Evolutionary conservation across 768 basidiomycete genomes (phyloP).

Genomic region (Mycena amicta): DNA sequence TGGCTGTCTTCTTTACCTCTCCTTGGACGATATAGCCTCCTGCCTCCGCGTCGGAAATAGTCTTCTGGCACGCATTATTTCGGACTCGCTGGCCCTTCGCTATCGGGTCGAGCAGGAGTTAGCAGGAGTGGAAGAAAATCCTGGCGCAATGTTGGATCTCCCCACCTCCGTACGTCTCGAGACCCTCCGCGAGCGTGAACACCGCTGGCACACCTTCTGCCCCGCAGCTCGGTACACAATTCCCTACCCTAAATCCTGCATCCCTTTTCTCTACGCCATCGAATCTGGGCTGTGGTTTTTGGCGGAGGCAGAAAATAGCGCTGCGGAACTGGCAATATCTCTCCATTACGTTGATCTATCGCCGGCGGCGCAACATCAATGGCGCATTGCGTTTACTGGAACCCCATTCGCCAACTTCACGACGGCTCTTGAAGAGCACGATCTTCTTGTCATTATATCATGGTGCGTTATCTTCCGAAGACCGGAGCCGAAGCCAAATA

Average conservation of each 20-base stretch:
- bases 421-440: not conserved
- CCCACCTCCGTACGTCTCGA: not conserved
- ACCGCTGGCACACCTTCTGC: not conserved
- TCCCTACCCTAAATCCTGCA: not conserved
- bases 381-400: not conserved
- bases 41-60: not conserved
- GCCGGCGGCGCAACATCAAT: not conserved
- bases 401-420: not conserved
- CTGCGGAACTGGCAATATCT: not conserved
- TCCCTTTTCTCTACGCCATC: not conserved
- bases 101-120: not conserved
- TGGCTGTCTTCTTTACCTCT: not conserved
- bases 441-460: not conserved
- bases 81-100: not conserved
- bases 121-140: not conserved
- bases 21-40: not conserved
- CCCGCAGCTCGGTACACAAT: not conserved
- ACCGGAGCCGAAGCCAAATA: too few species aligned
- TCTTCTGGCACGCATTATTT: not conserved
- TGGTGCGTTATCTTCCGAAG: not conserved
- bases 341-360: not conserved
- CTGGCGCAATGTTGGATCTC: not conserved
- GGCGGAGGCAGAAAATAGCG: not conserved
- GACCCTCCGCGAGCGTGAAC: not conserved
- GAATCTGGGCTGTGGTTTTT: not conserved